Evolutionary conservation across 73 alveolate species (phyloP).

Genomic region (Tetrahymena elliotti): DNA sequence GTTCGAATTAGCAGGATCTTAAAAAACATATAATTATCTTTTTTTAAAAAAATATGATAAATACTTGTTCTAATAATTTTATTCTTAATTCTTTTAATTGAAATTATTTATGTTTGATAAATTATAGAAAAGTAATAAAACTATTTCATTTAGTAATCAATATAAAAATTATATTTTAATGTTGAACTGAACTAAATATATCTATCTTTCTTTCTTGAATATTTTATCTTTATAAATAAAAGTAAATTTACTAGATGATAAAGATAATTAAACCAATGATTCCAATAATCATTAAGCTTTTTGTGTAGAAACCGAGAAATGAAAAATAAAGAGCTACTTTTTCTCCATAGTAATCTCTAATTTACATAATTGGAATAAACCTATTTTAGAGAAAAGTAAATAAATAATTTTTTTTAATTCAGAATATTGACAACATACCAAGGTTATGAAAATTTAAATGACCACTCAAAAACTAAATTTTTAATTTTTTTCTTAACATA

Average conservation of each 20-base stretch:
- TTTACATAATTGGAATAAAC: slow-evolving; percentile 3
- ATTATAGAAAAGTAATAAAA: no score
- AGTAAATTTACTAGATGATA: not conserved
- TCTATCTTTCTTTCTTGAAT: no score
- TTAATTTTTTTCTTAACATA: slow-evolving; percentile 22
- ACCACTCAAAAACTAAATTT: slow-evolving; percentile 21
- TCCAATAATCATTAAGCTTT: slow-evolving; percentile 4
- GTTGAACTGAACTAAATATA: not conserved
- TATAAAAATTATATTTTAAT: no score
- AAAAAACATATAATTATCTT: not conserved
- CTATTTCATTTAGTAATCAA: no score
- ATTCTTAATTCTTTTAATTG: no score
- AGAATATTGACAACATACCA: not conserved
- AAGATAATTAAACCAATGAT: slow-evolving; percentile 7
- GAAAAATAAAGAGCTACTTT: slow-evolving; percentile 70
- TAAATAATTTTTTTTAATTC: not conserved
- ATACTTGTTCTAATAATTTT: no score
- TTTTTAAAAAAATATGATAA: no score
- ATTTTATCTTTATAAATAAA: no score
- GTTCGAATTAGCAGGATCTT: not conserved
- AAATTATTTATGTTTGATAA: no score
- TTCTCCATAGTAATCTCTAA: slow-evolving; percentile 77
- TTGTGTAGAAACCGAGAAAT: slow-evolving; percentile 31
- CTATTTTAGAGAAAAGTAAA: not conserved
- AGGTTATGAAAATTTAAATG: not conserved